Percentiles rank a stretch among this genome's conserved stretches.
phyloP scores from a whole-genome alignment of 2,329 filamentous ascomycete species.

The Capronia americana region DNA sequence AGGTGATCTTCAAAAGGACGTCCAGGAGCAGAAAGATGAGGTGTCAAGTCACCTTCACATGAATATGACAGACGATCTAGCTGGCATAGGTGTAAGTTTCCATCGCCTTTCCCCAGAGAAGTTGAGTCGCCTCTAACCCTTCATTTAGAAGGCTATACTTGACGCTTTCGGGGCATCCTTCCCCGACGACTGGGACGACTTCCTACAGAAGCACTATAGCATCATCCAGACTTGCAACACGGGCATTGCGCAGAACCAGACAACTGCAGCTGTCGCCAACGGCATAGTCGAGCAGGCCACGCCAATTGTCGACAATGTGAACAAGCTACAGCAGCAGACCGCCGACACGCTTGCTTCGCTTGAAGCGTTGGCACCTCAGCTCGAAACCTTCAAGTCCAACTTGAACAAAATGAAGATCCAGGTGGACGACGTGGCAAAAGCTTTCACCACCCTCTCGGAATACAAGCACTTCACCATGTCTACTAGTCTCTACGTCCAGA shows the following conservation, averaged over 20 bases:
- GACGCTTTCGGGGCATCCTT: not conserved
- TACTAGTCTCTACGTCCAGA: not conserved
- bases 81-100: not conserved
- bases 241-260: not conserved
- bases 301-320: not conserved
- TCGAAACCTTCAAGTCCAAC: not conserved
- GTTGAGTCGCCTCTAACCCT: not conserved
- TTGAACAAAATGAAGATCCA: not conserved
- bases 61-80: not conserved
- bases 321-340: not conserved
- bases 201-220: constrained; percentile 1
- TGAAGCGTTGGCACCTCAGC: not conserved
- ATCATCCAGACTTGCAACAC: not conserved
- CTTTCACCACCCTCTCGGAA: not conserved
- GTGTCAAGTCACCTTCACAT: not conserved
- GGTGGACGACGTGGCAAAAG: not conserved
- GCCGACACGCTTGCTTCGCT: not conserved
- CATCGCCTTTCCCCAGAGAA: not conserved
- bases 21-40: constrained; percentile 11
- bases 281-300: constrained; percentile 4
- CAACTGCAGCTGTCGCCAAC: constrained; percentile 1
- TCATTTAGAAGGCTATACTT: not conserved
- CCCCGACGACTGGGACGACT: not conserved
- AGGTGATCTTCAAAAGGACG: not conserved
- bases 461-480: not conserved